Base-by-base conservation (phyloP, 345 rosid species). In the Sisymbrium altissimum region DNA sequence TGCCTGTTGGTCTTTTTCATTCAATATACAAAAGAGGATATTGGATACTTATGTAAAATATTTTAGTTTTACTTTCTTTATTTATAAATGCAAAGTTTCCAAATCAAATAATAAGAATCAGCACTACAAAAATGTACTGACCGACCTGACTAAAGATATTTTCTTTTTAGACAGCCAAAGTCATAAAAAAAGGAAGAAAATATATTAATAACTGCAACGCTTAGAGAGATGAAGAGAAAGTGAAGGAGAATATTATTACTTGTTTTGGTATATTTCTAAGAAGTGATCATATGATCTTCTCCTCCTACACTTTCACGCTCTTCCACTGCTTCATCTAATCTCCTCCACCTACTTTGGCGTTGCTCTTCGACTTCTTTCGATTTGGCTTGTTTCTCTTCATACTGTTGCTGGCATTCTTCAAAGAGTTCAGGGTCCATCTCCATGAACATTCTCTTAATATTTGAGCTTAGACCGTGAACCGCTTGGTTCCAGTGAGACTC, bases 401-500 rank as follows among this genome's bases (percentile, higher is more conserved):
- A 84, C 52, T 86, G 84, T 75, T 69, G 83, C 82, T 84, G 86
- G 59, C 97, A 93, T 70, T 85, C 93, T 19, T 90, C 96, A 57
- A 93, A 90, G 66, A 87, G 83, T 60, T 90, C 96, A 0, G 76
- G 52, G 41, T 93, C 97, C 96, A 93, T 88, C 66, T 93, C 98
- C 80, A 86, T 39, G 80, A 93, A 93, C 96, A 93, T 90, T 74
- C 86, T 90, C 71, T 83, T 76, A 27, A 93, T 86, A 68, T 93
- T 90, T 23, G 77, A 68, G 1, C 97, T 90, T 63, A 93, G 81
- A 48, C 98, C 98, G 11, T 90, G 88, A 32, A 93, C 96, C 9
- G 97, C 88, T 70, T 86, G 93, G 83, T 87, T 93, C 98, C 98
- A 93, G 52, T 93, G 98, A 57, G 77, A 48, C 65, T 71, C 82